Evolutionary conservation across 208 protist species (phyloP).

Genomic region (Naegleria fowleri): DNA sequence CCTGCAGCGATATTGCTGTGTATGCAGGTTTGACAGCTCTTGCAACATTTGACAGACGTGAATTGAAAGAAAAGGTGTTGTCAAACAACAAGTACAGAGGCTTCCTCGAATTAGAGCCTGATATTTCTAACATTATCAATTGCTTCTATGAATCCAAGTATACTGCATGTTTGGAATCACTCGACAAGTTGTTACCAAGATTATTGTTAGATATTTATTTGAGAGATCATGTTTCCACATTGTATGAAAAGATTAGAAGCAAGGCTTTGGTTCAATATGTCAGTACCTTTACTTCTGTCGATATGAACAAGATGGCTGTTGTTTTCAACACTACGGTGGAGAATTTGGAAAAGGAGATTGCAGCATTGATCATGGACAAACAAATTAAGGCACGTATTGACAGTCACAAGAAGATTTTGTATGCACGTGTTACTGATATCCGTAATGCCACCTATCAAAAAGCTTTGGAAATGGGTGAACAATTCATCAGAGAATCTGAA

Average conservation of each 20-base stretch:
- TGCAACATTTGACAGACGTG: conserved; percentile 60
- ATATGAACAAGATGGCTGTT: conserved; percentile 59
- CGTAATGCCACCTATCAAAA: conserved; percentile 51
- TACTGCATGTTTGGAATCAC: not conserved
- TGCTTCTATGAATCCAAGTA: conserved; percentile 60
- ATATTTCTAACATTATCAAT: conserved; percentile 50
- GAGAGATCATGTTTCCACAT: conserved; percentile 46
- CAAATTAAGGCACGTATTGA: conserved; percentile 67
- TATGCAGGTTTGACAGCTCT: conserved; percentile 62
- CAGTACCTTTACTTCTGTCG: conserved; percentile 58
- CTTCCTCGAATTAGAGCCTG: conserved; percentile 59
- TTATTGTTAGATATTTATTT: conserved; percentile 60
- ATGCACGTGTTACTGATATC: conserved; percentile 49
- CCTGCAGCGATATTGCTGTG: conserved; percentile 56
- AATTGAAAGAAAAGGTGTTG: conserved; percentile 54
- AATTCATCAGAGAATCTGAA: conserved; percentile 33
- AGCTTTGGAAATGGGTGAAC: conserved; percentile 46
- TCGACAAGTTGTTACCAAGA: conserved; percentile 30
- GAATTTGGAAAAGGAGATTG: conserved; percentile 57
- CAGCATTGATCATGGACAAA: conserved; percentile 57
- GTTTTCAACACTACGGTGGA: conserved; percentile 55
- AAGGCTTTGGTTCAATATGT: conserved; percentile 58
- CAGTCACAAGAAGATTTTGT: conserved; percentile 60
- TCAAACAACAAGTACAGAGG: conserved; percentile 54
- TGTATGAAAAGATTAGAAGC: conserved; percentile 51